phyloP scores from a whole-genome alignment of 208 protist species.

The Acanthamoeba culbertsoni region DNA sequence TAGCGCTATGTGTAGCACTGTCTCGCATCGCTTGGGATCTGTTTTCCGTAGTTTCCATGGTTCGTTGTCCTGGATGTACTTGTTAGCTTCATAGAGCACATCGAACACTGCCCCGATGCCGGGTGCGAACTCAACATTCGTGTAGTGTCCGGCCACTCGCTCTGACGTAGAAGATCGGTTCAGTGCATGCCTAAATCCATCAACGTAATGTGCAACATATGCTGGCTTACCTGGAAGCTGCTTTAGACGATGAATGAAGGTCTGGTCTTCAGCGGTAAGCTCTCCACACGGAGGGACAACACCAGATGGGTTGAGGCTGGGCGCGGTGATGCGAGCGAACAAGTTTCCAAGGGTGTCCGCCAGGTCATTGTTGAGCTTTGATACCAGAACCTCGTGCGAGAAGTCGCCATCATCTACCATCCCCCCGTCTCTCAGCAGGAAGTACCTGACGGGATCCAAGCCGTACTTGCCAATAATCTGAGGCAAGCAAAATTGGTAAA shows the following conservation, averaged over 20 bases:
- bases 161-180: neutral
- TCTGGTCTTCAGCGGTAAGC: neutral
- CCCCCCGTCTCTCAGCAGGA: conserved; percentile 93
- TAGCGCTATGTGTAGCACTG: conserved; percentile 90
- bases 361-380: conserved; percentile 91
- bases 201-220: neutral
- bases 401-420: conserved; percentile 96
- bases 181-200: neutral
- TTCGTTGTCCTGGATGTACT: conserved; percentile 89
- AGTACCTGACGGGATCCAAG: conserved; percentile 94
- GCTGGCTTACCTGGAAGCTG: neutral
- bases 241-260: neutral
- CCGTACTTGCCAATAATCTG: conserved; percentile 84
- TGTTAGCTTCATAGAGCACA: conserved; percentile 88
- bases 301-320: conserved; percentile 24
- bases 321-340: conserved; percentile 33
- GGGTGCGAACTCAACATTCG: conserved; percentile 87
- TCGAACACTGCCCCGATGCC: conserved; percentile 89
- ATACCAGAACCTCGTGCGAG: conserved; percentile 88
- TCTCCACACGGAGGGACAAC: neutral
- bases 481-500: neutral
- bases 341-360: conserved; percentile 90
- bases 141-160: neutral
- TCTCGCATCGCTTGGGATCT: conserved; percentile 84
- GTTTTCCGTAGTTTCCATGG: conserved; percentile 92